These are phyloP conservation scores for Ogataea pini DNA, from an alignment of 805 yeast genomes.

Conservation along the genomic window DNA sequence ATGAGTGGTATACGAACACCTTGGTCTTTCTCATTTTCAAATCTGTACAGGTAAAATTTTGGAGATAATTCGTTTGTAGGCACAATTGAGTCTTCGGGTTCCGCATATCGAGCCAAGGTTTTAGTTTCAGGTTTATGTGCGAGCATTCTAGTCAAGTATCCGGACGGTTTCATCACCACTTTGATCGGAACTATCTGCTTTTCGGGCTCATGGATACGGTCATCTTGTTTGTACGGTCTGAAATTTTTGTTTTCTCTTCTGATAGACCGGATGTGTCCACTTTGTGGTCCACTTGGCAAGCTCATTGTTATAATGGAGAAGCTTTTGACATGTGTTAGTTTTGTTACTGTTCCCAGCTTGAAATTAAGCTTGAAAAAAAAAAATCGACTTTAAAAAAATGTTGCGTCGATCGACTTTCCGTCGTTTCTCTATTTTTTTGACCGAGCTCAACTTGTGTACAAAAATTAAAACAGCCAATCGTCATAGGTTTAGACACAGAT, in stretches of 20 bases:
- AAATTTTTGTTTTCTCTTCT: not conserved
- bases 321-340: too few relatives aligned
- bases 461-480: conserved; percentile 6
- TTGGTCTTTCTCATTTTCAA: conserved; percentile 14
- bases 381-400: not conserved
- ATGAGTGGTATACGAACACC: conserved; percentile 22
- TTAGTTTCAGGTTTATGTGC: not conserved
- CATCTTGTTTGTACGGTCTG: not conserved
- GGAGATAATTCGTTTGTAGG: conserved; percentile 18
- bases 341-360: too few relatives aligned
- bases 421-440: too few relatives aligned
- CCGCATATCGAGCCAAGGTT: conserved; percentile 11
- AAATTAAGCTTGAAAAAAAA: not conserved
- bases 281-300: not conserved
- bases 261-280: not conserved
- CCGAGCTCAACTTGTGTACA: too few relatives aligned
- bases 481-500: not conserved
- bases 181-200: conserved; percentile 15
- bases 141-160: conserved; percentile 15
- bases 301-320: not conserved
- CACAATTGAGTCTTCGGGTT: conserved; percentile 23
- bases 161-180: conserved; percentile 25
- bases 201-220: not conserved
- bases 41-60: conserved; percentile 21
- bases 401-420: conserved; percentile 2